Evolutionary conservation across 441 rosid species (phyloP), one percentile per base, ranked within the genome.

Genomic region (Metrosideros polymorpha): DNA sequence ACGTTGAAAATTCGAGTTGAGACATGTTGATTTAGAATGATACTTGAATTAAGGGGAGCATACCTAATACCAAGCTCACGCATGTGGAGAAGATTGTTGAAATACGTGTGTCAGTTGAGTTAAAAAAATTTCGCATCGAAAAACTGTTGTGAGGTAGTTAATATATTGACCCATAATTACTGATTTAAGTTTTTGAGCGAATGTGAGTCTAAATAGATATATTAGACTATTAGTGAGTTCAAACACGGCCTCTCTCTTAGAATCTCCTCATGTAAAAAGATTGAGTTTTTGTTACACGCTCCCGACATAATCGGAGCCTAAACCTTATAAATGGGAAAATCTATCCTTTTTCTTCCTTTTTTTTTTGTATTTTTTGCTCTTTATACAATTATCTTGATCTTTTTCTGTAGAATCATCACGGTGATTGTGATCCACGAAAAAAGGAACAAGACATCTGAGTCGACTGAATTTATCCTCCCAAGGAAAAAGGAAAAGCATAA

Each of bases 401-500:
- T 71, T 71, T 71, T 71, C 79, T 42, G 79, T 71, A 71, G 47
- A 35, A 71, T 10, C 47, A 35, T 3, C 77, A 9, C 45, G 35
- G 5, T 35, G 45, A 35, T 22, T 66, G 47, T 22, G 79, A 71
- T 71, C 79, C 79, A 66, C 47, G 19, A 66, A 19, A 63, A 66
- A 66, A 42, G 79, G 25, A 35, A 22, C 45, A 66, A 71, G n/a
- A 71, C 79, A 71, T 71, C 47, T 22, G 47, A 35, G 14, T 71
- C 47, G 79, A 71, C 47, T 35, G n/a, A 71, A 19, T 35, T 39
- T 35, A 42, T 71, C 79, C 47, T 71, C 79, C 79, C 79, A 39
- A 35, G 79, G 47, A 22, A 39, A 71, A 71, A 71, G 79, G 79
- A 71, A 71, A 71, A 71, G 79, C 79, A 39, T 19, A 71, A 71